These are phyloP conservation scores for Gaillardinia entomophila DNA, from an alignment of 805 yeast genomes.

Conservation along the genomic window DNA sequence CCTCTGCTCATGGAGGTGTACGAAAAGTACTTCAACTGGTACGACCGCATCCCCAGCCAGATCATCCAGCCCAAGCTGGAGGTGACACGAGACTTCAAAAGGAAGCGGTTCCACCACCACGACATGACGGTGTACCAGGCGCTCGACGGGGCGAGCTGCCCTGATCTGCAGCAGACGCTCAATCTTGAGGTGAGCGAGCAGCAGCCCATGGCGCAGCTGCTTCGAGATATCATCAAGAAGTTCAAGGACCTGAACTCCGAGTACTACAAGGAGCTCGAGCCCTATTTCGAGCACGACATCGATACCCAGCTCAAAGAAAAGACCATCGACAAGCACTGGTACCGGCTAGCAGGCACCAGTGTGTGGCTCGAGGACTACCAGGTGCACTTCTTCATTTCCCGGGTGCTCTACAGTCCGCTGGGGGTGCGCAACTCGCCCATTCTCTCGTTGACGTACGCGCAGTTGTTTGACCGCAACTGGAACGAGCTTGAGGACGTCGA, in stretches of 20 bases:
- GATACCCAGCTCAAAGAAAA: neutral
- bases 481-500: conserved; percentile 10
- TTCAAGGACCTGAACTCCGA: neutral
- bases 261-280: neutral
- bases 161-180: too few species aligned
- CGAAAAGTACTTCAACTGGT: neutral
- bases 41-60: neutral
- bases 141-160: too few species aligned
- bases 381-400: conserved; percentile 9
- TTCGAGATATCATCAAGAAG: neutral
- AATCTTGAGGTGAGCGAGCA: neutral
- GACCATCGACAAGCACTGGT: conserved; percentile 5
- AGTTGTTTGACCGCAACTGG: conserved; percentile 9
- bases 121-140: too few species aligned
- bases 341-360: conserved; percentile 8
- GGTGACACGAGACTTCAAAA: too few species aligned
- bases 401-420: conserved; percentile 6
- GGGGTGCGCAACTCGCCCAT: conserved; percentile 4
- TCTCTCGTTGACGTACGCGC: conserved; percentile 7
- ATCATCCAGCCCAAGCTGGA: neutral
- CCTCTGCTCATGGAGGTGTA: neutral
- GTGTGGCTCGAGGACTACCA: conserved; percentile 11
- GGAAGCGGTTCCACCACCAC: too few species aligned
- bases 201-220: neutral
- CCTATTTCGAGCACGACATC: neutral